Percentiles rank a stretch among this genome's conserved stretches.
Evolutionary conservation across 805 yeast species (phyloP).

Genomic region (Candida schatavii): DNA sequence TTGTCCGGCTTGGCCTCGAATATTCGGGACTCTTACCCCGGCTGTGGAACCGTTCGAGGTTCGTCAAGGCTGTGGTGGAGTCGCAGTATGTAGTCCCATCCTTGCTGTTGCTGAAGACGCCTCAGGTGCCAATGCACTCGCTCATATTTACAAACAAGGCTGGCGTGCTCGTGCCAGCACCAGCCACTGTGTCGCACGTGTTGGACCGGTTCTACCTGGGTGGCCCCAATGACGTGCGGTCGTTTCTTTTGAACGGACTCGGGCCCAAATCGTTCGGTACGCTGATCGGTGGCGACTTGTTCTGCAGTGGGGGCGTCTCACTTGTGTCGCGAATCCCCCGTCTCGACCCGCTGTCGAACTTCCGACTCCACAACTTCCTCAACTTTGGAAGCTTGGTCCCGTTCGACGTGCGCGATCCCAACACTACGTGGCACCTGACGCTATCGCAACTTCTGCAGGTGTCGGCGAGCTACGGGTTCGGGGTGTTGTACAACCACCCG

Average conservation of each 20-base stretch:
- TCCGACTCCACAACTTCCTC: constrained; percentile 47
- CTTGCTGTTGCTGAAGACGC: too few species aligned
- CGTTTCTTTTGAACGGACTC: constrained; percentile 49
- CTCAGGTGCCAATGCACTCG: neutral
- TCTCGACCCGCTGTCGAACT: constrained; percentile 39
- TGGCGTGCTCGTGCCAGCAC: constrained; percentile 27
- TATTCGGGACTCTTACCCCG: constrained; percentile 26
- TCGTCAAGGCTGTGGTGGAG: constrained; percentile 42
- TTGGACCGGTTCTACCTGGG: constrained; percentile 56
- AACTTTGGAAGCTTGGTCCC: constrained; percentile 47
- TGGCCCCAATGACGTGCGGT: constrained; percentile 59
- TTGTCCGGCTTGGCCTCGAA: constrained; percentile 36
- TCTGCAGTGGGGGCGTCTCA: constrained; percentile 45
- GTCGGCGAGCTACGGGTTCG: constrained; percentile 45
- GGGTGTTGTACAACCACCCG: constrained; percentile 53
- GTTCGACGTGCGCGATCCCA: constrained; percentile 11
- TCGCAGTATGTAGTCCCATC: constrained; percentile 28
- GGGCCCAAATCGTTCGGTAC: constrained; percentile 53
- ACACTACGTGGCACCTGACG: constrained; percentile 4
- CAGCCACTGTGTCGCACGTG: constrained; percentile 23
- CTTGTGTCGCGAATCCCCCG: constrained; percentile 43
- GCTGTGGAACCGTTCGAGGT: constrained; percentile 28
- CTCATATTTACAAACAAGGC: constrained; percentile 27
- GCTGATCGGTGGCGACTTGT: constrained; percentile 53
- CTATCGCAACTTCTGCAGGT: constrained; percentile 3